Evolutionary conservation across 805 yeast species (phyloP).

Genomic region (Maudiozyma turicensis): DNA sequence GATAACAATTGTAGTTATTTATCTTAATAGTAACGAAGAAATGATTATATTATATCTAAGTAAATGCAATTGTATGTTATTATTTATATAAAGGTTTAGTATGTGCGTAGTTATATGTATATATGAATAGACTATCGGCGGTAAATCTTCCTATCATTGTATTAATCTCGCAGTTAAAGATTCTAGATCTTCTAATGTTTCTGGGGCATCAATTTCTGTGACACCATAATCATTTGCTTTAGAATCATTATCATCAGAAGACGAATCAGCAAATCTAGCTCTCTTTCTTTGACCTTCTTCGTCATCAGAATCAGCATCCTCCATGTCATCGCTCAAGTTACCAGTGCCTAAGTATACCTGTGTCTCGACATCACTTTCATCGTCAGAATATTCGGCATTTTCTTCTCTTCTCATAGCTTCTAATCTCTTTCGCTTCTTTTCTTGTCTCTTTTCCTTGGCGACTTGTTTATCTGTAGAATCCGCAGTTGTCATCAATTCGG

Average conservation of each 20-base stretch:
- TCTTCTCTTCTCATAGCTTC: constrained; percentile 55
- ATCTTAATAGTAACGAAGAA: background rate
- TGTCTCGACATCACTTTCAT: constrained; percentile 19
- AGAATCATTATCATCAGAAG: constrained; percentile 24
- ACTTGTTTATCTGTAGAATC: constrained; percentile 71
- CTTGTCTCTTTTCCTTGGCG: constrained; percentile 70
- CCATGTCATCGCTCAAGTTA: constrained; percentile 36
- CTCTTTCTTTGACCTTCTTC: constrained; percentile 27
- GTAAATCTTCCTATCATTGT: background rate
- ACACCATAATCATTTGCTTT: constrained; percentile 28
- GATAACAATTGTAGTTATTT: background rate
- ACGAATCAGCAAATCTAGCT: constrained; percentile 3
- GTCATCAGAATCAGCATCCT: constrained; percentile 14
- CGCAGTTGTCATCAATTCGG: constrained; percentile 54
- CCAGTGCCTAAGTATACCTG: constrained; percentile 29
- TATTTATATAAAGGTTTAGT: no score
- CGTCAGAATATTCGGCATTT: constrained; percentile 29
- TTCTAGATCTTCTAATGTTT: constrained; percentile 88
- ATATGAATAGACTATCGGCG: background rate
- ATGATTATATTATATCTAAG: background rate
- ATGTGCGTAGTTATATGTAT: background rate
- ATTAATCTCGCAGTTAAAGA: constrained; percentile 56
- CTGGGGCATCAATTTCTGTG: constrained; percentile 78
- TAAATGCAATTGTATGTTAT: background rate
- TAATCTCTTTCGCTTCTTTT: constrained; percentile 80